These are phyloP conservation scores for Phaeotremella skinneri DNA, from an alignment of 768 basidiomycete species.

Conservation along the genomic window DNA sequence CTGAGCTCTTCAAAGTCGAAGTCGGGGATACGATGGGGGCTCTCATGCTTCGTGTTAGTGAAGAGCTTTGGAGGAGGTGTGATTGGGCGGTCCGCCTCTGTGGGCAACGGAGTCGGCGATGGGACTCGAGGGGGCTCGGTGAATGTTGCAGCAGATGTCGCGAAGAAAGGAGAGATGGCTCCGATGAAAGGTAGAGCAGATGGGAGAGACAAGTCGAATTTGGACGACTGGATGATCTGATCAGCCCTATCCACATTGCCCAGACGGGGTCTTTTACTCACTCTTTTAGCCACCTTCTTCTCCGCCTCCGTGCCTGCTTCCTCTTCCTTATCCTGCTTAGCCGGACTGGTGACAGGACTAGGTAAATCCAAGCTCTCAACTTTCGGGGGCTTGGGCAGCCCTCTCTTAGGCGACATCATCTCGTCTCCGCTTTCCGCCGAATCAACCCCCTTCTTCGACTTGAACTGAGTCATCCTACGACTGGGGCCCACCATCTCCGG, in stretches of 20 bases:
- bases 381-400: slow-evolving; percentile 42
- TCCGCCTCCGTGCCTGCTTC: slow-evolving; percentile 4
- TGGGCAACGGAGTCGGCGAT: slow-evolving; percentile 1
- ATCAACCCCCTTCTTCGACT: background rate
- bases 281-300: slow-evolving; percentile 25
- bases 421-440: background rate
- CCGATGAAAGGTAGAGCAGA: slow-evolving; percentile 43
- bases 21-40: slow-evolving; percentile 47
- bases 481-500: slow-evolving; percentile 5
- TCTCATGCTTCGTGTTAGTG: slow-evolving; percentile 16
- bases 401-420: slow-evolving; percentile 9
- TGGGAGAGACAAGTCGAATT: slow-evolving; percentile 31
- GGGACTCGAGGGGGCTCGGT: slow-evolving; percentile 13
- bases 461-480: slow-evolving; percentile 3
- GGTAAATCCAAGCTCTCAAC: slow-evolving; percentile 37
- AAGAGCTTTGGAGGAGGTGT: slow-evolving; percentile 34
- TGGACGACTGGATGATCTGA: slow-evolving; percentile 23
- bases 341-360: slow-evolving; percentile 42
- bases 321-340: slow-evolving; percentile 3
- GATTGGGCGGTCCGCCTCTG: slow-evolving; percentile 30
- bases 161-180: slow-evolving; percentile 44
- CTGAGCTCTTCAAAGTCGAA: slow-evolving; percentile 45
- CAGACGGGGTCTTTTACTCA: slow-evolving; percentile 12
- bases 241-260: background rate
- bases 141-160: slow-evolving; percentile 21